Evolutionary conservation across 1,284 basidiomycete species (phyloP).

Genomic region (Omphalotus olearius): DNA sequence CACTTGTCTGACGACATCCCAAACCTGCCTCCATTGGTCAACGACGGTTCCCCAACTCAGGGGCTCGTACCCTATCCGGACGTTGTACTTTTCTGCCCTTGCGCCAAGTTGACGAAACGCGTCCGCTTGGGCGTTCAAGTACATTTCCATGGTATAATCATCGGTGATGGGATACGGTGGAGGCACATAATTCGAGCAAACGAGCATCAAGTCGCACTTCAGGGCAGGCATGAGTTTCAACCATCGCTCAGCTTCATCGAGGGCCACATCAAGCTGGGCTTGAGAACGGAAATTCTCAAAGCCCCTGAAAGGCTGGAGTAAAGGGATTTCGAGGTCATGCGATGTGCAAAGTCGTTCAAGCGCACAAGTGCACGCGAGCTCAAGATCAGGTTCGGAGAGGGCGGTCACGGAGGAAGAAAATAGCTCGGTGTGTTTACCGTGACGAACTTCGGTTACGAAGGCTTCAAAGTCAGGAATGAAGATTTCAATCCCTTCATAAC

Average conservation of each 20-base stretch:
- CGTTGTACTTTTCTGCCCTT: constrained; percentile 18
- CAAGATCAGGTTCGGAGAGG: constrained; percentile 12
- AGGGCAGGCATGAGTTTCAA: constrained; percentile 20
- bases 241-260: constrained; percentile 20
- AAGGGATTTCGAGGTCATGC: constrained; percentile 18
- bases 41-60: constrained; percentile 22
- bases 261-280: constrained; percentile 16
- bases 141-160: constrained; percentile 11
- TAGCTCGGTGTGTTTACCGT: constrained; percentile 18
- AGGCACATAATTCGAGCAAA: constrained; percentile 20
- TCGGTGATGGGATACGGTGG: neutral
- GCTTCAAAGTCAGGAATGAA: constrained; percentile 24
- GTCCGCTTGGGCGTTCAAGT: constrained; percentile 19
- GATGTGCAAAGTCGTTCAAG: constrained; percentile 16
- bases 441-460: constrained; percentile 20
- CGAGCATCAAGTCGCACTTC: constrained; percentile 19
- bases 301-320: constrained; percentile 22
- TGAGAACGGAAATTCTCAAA: constrained; percentile 22
- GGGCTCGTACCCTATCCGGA: constrained; percentile 20
- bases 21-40: constrained; percentile 22
- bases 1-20: constrained; percentile 21
- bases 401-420: constrained; percentile 12
- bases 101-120: constrained; percentile 19
- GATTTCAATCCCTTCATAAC: constrained; percentile 23
- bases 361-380: constrained; percentile 19